Percentiles rank a stretch among this genome's conserved stretches.
Conservation (phyloP, 495 filamentous ascomycete genomes). For the Chlorociboria aeruginascens region DNA sequence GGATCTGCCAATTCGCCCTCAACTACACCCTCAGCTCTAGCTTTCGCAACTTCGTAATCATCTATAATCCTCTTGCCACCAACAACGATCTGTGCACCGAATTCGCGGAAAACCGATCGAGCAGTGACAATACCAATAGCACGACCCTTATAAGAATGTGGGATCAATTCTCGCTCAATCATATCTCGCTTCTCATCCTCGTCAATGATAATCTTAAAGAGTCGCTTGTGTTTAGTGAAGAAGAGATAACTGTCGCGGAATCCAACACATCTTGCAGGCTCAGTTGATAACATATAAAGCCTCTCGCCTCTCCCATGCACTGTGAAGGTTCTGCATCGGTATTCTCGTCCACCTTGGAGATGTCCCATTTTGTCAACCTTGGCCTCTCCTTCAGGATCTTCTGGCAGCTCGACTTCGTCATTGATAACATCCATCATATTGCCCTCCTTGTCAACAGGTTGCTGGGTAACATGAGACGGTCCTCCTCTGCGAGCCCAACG, state of each 20-base stretch:
- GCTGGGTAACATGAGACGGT: constrained; percentile 62
- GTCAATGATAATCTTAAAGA: constrained; percentile 82
- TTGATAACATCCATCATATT: constrained; percentile 83
- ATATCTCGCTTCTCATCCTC: constrained; percentile 79
- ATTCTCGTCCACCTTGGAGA: constrained; percentile 71
- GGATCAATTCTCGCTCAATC: constrained; percentile 88
- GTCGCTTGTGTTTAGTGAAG: constrained; percentile 84
- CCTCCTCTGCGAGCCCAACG: constrained; percentile 60
- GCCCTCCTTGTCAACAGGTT: constrained; percentile 89
- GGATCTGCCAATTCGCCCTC: constrained; percentile 82
- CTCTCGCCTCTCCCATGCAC: constrained; percentile 71
- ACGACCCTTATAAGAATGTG: constrained; percentile 95
- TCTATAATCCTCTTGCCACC: constrained; percentile 76
- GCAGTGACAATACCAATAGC: constrained; percentile 96
- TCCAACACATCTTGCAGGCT: constrained; percentile 89
- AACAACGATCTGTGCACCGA: constrained; percentile 86
- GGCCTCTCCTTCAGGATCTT: constrained; percentile 76
- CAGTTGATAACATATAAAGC: constrained; percentile 96
- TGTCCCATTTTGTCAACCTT: constrained; percentile 87
- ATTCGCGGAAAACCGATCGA: constrained; percentile 92
- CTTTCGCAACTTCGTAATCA: constrained; percentile 77
- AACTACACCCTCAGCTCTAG: constrained; percentile 64
- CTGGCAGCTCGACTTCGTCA: constrained; percentile 81
- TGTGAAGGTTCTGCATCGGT: constrained; percentile 87
- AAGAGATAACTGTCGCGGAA: constrained; percentile 97